phyloP scores from a whole-genome alignment of 441 rosid species.

The Eutrema salsugineum region DNA sequence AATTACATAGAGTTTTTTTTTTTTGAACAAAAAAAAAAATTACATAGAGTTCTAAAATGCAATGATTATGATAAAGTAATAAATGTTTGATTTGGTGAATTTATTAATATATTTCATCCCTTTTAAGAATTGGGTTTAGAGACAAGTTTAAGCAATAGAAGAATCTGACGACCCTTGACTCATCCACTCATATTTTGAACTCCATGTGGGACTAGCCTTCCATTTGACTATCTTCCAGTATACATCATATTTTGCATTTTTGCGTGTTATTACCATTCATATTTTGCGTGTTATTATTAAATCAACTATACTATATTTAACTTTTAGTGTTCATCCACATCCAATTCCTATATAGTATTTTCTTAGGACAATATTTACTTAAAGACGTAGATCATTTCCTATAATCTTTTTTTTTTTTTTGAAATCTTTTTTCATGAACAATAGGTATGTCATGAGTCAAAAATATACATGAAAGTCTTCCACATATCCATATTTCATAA shows the following conservation, averaged over 20 bases:
- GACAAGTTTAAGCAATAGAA: slow-evolving; percentile 24
- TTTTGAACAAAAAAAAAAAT: too few species aligned
- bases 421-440: too few species aligned
- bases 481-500: too few species aligned
- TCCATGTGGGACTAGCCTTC: slow-evolving; percentile 37
- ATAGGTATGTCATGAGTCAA: not conserved
- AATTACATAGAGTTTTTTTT: slow-evolving; percentile 2
- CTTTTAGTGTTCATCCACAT: not conserved
- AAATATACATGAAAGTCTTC: not conserved
- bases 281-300: too few species aligned
- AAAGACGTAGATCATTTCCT: not conserved
- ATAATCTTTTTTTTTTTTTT: too few species aligned
- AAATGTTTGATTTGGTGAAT: not conserved
- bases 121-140: slow-evolving; percentile 27
- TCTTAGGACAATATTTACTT: not conserved
- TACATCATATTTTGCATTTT: not conserved
- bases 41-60: slow-evolving; percentile 8
- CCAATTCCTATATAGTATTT: not conserved
- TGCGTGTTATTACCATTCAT: not conserved
- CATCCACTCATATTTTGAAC: slow-evolving; percentile 65
- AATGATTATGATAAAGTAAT: slow-evolving; percentile 21
- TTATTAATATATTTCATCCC: slow-evolving; percentile 11
- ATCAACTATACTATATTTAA: not conserved
- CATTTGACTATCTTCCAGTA: slow-evolving; percentile 3
- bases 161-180: slow-evolving; percentile 66